Conservation (phyloP, 257 asterid species). For the Echites panduratus region DNA sequence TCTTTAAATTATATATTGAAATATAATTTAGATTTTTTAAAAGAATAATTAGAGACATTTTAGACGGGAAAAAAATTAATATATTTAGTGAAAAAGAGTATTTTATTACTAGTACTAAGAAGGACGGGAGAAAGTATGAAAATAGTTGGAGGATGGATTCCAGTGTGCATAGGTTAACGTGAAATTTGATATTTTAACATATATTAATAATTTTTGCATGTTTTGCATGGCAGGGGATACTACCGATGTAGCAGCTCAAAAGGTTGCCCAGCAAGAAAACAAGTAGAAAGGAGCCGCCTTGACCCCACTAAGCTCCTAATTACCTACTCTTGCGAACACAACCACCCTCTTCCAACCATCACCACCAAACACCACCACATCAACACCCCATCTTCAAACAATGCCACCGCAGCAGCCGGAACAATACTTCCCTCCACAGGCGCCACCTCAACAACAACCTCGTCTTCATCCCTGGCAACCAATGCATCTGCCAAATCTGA, state of each 20-base stretch:
- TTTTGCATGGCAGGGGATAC: constrained; percentile 60
- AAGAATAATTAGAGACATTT: too few relatives aligned
- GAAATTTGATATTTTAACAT: too few relatives aligned
- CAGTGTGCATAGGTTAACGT: too few relatives aligned
- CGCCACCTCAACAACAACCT: constrained; percentile 7
- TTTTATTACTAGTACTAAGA: too few relatives aligned
- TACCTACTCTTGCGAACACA: constrained; percentile 65
- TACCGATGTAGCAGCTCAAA: constrained; percentile 79
- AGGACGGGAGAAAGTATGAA: too few relatives aligned
- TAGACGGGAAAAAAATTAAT: too few relatives aligned
- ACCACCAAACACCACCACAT: constrained; percentile 44
- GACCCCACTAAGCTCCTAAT: constrained; percentile 72
- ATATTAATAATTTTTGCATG: constrained; percentile 19
- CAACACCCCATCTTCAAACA: constrained; percentile 16
- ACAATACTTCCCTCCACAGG: constrained; percentile 6
- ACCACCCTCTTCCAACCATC: constrained; percentile 48
- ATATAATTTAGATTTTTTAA: too few relatives aligned
- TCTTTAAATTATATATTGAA: too few relatives aligned
- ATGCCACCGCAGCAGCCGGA: neutral
- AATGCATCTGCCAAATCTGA: constrained; percentile 10
- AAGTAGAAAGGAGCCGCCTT: constrained; percentile 69
- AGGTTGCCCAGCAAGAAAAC: constrained; percentile 84
- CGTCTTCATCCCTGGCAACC: constrained; percentile 13
- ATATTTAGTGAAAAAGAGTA: too few relatives aligned
- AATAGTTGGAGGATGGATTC: too few relatives aligned